Conservation (phyloP, 306 rosid species). For the Quercus agrifolia region DNA sequence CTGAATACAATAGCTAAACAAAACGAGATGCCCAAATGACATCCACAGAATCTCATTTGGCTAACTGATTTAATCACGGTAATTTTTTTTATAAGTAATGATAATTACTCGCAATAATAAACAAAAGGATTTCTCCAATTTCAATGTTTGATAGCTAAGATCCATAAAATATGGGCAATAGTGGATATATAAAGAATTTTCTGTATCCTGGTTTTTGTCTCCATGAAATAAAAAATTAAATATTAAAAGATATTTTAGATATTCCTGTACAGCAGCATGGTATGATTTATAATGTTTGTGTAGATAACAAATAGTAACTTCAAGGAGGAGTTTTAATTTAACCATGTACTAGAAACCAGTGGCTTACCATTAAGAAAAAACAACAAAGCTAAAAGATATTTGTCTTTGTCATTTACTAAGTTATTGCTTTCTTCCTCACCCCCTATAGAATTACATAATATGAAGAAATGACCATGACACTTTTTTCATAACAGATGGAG, state of each 20-base stretch:
- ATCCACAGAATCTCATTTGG: not conserved
- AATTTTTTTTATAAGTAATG: not conserved
- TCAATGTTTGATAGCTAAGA: not conserved
- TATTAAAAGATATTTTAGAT: not conserved
- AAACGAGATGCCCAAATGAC: not conserved
- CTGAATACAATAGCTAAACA: not conserved
- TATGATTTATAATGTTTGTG: not conserved
- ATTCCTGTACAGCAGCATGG: not conserved
- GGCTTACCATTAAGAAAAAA: not conserved
- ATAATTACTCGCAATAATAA: not conserved
- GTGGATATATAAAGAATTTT: not conserved
- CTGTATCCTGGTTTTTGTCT: not conserved
- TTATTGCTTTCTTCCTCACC: not conserved
- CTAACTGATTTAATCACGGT: not conserved
- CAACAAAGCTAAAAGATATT: not conserved
- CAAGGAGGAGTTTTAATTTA: not conserved
- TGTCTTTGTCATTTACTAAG: not conserved
- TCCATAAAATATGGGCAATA: not conserved
- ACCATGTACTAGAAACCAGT: not conserved
- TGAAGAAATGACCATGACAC: not conserved
- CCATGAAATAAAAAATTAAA: not conserved
- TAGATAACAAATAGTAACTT: not conserved
- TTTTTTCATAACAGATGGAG: not conserved
- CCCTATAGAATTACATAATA: not conserved
- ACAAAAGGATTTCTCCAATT: not conserved